phyloP scores from a whole-genome alignment of 805 yeast genomes.

The Lipomyces oligophaga region DNA sequence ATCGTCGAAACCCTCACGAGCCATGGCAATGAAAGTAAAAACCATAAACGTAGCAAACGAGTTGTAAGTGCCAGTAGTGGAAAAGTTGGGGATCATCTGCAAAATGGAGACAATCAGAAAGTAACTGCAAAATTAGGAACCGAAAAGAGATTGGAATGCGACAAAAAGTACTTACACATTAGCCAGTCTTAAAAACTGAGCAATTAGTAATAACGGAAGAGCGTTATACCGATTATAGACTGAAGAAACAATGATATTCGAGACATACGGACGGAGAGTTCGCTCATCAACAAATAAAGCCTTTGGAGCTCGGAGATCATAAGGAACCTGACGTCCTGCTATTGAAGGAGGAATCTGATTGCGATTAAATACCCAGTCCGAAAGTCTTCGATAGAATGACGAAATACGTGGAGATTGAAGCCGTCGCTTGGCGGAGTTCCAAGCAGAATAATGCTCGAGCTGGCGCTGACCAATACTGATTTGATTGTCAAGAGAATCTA shows the following conservation, averaged over 20 bases:
- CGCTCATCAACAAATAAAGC: constrained; percentile 61
- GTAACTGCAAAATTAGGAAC: constrained; percentile 41
- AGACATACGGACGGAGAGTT: constrained; percentile 53
- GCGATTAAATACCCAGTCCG: constrained; percentile 33
- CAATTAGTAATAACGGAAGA: constrained; percentile 80
- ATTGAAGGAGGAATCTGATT: constrained; percentile 47
- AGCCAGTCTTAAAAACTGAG: constrained; percentile 90
- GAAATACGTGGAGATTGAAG: constrained; percentile 12
- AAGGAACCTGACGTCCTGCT: constrained; percentile 74
- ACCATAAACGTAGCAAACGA: constrained; percentile 85
- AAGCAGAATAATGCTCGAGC: constrained; percentile 32
- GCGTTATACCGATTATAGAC: constrained; percentile 77
- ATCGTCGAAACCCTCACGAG: constrained; percentile 93
- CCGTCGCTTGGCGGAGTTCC: constrained; percentile 16
- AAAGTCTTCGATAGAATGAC: constrained; percentile 6
- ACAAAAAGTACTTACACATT: constrained; percentile 46
- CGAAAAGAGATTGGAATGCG: neutral
- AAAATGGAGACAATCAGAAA: constrained; percentile 84
- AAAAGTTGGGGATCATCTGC: constrained; percentile 96
- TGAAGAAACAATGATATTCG: constrained; percentile 78
- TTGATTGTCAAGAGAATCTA: neutral
- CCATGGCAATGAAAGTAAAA: constrained; percentile 83
- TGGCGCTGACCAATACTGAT: neutral
- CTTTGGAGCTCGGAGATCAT: constrained; percentile 55
- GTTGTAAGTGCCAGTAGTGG: constrained; percentile 92